These are phyloP conservation scores for Thermothielavioides terrestris DNA, from an alignment of 495 filamentous ascomycete species.

Conservation along the genomic window DNA sequence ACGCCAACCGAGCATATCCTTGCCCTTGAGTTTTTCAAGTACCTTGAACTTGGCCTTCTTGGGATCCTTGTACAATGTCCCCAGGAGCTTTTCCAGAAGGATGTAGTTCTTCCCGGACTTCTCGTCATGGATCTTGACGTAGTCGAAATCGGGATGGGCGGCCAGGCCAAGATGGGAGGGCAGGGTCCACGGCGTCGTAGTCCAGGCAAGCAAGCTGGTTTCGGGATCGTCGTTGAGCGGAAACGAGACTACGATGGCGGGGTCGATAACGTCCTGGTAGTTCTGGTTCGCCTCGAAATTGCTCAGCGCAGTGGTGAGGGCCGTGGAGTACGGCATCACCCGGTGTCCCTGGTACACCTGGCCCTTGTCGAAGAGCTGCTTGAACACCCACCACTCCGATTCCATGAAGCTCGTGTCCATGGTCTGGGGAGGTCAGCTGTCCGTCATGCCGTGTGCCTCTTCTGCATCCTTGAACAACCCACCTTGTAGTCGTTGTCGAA, in stretches of 20 bases:
- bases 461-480: neutral
- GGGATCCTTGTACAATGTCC: slow-evolving; percentile 85
- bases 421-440: slow-evolving; percentile 44
- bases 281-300: slow-evolving; percentile 95
- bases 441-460: neutral
- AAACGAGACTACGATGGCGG: slow-evolving; percentile 84
- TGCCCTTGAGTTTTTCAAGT: slow-evolving; percentile 71
- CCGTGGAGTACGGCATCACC: slow-evolving; percentile 94
- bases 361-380: slow-evolving; percentile 81
- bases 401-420: slow-evolving; percentile 97
- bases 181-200: slow-evolving; percentile 94
- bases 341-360: slow-evolving; percentile 80
- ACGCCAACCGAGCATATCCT: slow-evolving; percentile 82
- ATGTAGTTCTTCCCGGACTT: slow-evolving; percentile 77
- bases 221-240: slow-evolving; percentile 69
- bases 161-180: slow-evolving; percentile 78
- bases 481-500: slow-evolving; percentile 98
- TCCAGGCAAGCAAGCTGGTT: slow-evolving; percentile 78
- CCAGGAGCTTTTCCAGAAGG: slow-evolving; percentile 74
- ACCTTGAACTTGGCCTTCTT: slow-evolving; percentile 97
- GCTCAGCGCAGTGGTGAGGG: slow-evolving; percentile 78
- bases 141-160: slow-evolving; percentile 84
- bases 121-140: slow-evolving; percentile 83
- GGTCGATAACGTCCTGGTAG: slow-evolving; percentile 88
- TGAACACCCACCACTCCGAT: slow-evolving; percentile 94